phyloP scores from a whole-genome alignment of 2,329 filamentous ascomycete species.

The Lojkania enalia region DNA sequence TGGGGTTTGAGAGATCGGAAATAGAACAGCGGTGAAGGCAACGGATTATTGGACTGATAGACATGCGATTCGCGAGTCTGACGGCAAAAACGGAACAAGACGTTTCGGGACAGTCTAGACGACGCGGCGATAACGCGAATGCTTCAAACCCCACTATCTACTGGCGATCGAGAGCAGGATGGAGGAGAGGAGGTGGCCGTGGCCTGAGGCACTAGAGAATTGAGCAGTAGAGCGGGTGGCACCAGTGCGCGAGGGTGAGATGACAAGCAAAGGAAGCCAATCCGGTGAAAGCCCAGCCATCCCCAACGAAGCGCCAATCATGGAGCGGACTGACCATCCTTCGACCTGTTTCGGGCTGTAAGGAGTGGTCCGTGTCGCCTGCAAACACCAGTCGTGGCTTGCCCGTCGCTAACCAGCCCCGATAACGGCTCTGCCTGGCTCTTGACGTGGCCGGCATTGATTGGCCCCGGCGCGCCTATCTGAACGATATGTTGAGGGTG shows the following conservation, averaged over 20 bases:
- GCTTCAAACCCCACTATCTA: background rate
- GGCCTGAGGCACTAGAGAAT: slow-evolving; percentile 38
- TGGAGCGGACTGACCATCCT: slow-evolving; percentile 15
- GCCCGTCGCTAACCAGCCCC: slow-evolving; percentile 26
- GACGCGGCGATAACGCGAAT: background rate
- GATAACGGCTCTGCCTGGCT: slow-evolving; percentile 43
- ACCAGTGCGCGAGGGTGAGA: slow-evolving; percentile 25
- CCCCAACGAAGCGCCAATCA: slow-evolving; percentile 30
- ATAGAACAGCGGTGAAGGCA: slow-evolving; percentile 42
- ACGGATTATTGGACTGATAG: slow-evolving; percentile 9
- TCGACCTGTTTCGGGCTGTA: slow-evolving; percentile 38
- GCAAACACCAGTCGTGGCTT: slow-evolving; percentile 37
- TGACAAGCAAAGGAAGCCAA: slow-evolving; percentile 21
- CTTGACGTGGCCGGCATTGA: slow-evolving; percentile 43
- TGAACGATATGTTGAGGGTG: slow-evolving; percentile 30
- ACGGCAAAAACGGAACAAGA: slow-evolving; percentile 33
- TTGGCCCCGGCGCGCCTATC: slow-evolving; percentile 35
- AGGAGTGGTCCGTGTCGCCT: slow-evolving; percentile 33
- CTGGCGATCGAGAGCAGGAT: slow-evolving; percentile 11
- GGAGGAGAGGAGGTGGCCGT: slow-evolving; percentile 5
- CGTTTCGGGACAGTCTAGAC: slow-evolving; percentile 13
- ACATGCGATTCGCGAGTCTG: slow-evolving; percentile 18
- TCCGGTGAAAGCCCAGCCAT: slow-evolving; percentile 29
- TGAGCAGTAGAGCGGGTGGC: slow-evolving; percentile 31
- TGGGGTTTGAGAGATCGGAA: slow-evolving; percentile 20